Evolutionary conservation across 2,329 filamentous ascomycete species (phyloP).

Genomic region (Pseudofabraea citricarpa): DNA sequence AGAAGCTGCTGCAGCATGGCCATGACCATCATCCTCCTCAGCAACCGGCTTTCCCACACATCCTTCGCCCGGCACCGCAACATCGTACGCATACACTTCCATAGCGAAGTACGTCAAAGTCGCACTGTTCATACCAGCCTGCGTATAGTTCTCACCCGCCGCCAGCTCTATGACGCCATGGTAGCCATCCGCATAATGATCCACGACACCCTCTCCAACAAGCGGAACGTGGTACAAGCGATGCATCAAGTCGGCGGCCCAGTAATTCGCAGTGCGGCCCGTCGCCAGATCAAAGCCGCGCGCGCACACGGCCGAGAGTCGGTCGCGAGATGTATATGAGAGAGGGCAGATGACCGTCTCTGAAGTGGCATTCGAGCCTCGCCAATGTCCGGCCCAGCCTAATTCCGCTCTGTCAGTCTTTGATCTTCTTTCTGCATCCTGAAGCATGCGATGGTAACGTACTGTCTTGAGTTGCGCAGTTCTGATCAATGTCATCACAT

Average conservation of each 20-base stretch:
- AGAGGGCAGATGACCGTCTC: constrained; percentile 67
- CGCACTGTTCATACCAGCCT: constrained; percentile 52
- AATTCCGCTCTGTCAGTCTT: too few relatives aligned
- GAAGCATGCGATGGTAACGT: constrained; percentile 11
- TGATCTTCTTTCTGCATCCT: background rate
- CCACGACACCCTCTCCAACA: constrained; percentile 54
- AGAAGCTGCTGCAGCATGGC: too few relatives aligned
- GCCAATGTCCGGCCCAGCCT: constrained; percentile 67
- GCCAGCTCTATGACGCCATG: constrained; percentile 49
- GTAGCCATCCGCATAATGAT: constrained; percentile 59
- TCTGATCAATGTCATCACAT: constrained; percentile 63
- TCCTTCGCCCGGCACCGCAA: constrained; percentile 57
- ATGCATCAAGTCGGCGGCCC: constrained; percentile 63
- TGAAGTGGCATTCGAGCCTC: constrained; percentile 56
- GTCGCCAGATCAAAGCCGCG: constrained; percentile 57
- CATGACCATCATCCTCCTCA: constrained; percentile 9
- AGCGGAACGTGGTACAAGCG: constrained; percentile 58
- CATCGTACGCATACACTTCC: constrained; percentile 61
- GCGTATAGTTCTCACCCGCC: constrained; percentile 37
- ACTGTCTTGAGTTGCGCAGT: constrained; percentile 49
- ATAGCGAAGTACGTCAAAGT: constrained; percentile 65
- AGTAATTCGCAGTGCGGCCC: constrained; percentile 55
- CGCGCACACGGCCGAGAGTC: constrained; percentile 54
- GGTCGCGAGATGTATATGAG: constrained; percentile 53
- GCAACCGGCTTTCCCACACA: constrained; percentile 43